Evolutionary conservation across 768 basidiomycete genomes (phyloP).

Genomic region (Panaeolus cyanescens): DNA sequence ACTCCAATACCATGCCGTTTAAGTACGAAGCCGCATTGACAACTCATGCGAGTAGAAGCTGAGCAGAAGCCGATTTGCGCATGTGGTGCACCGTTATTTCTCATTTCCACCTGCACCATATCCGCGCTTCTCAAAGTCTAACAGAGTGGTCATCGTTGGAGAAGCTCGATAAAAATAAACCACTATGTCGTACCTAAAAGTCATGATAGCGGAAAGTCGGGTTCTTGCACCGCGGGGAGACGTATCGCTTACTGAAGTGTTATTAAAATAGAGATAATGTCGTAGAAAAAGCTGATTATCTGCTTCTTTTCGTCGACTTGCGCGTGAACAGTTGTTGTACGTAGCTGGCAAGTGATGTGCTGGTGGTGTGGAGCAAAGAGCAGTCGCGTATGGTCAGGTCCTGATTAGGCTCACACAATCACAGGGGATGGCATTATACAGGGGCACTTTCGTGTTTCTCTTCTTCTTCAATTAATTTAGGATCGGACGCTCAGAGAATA

Average conservation of each 20-base stretch:
- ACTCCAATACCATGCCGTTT: not conserved
- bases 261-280: not conserved
- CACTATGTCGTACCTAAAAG: not conserved
- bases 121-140: not conserved
- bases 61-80: slow-evolving; percentile 2
- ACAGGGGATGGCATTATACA: not conserved
- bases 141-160: not conserved
- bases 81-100: not conserved
- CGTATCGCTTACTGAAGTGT: not conserved
- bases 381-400: not conserved
- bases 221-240: not conserved
- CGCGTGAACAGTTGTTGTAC: not conserved
- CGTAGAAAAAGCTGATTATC: not conserved
- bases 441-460: no score
- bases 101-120: not conserved
- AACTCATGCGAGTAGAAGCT: not conserved
- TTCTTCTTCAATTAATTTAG: not conserved
- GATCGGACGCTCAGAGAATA: not conserved
- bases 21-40: not conserved
- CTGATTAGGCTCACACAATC: not conserved
- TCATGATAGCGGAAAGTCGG: not conserved
- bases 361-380: not conserved
- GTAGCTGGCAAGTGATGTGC: not conserved
- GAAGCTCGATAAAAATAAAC: not conserved
- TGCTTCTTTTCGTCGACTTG: not conserved